Evolutionary conservation across 1,139 yeast genomes (phyloP), one percentile per base, ranked within the genome.

Genomic region (Blastobotrys aristatus): DNA sequence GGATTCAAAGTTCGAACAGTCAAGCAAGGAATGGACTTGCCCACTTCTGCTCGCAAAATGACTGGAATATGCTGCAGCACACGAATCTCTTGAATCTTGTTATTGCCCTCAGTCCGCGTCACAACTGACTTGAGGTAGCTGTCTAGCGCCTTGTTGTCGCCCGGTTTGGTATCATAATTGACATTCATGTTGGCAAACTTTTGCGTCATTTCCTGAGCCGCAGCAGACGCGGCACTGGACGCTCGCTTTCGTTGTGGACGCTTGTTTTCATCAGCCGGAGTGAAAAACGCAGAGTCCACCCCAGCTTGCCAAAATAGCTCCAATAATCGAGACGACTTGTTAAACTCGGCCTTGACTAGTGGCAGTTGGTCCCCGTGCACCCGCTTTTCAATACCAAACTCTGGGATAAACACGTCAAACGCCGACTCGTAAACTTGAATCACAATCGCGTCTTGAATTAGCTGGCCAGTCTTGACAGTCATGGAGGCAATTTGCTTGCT

Each of bases 351-450:
- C 66, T 89, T 89, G 22, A 79, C 81, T 53, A 92, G 72, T 14
- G 98, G 98, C 49, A 92, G 73, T 66, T 92, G 98, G 68, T 92
- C 98, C 37, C 97, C 97, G 61, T 92, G 98, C 24, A 92, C 97
- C 60, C 98, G 80, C 69, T 92, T 92, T 65, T 92, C 98, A 57
- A 92, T 87, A 37, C 98, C 97, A 69, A 90, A 84, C 58, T 88
- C 97, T 1, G 97, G 97, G 53, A 92, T 76, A 54, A 88, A 80
- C 6, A 92, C 95, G 66, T 92, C 98, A 70, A 92, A 92, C 1
- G 97, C 88, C 1, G 96, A 87, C 67, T 92, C 97, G 63, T 90
- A 90, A 6, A 90, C 97, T 65, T 89, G 97, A 32, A 89, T 70
- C 35, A 92, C 94, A 13, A 89, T 80, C 13, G 96, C 97, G 77